Evolutionary conservation across 2,329 filamentous ascomycete genomes (phyloP), one percentile per base, ranked within the genome.

Genomic region (Fusarium concolor): DNA sequence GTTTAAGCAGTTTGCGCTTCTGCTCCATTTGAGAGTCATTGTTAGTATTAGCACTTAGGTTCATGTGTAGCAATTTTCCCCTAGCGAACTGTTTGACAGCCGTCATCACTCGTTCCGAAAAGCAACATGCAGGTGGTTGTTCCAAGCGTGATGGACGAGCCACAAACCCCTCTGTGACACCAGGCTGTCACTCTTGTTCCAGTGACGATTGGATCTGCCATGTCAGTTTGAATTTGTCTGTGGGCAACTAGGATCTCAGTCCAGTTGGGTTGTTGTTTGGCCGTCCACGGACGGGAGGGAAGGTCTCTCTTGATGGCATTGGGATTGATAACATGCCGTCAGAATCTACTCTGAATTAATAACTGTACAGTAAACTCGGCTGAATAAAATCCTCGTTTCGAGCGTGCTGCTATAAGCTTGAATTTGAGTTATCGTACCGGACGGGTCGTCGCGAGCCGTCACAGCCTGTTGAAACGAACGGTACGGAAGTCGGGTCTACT

Each of bases 91-190:
- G 56, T 68, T 59, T 68, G 66, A 63, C 66, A 68, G 49, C 66
- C 66, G 66, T 53, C 45, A 67, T 67, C 62, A 67, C 62, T 68
- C 50, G 58, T 62, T 62, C 66, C 66, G 66, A 70, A 46, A 33
- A 54, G 66, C 66, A 68, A 70, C 66, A 62, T 68, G 65, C 54
- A 47, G 24, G 11, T 51, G 38, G 66, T 68, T 47, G 37, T 62
- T 70, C 65, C 52, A 45, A 51, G 57, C 52, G 41, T 70, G 66
- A 62, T 49, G 50, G 52, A 51, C 51, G 56, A 35, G 47, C 12
- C 66, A 68, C 66, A 67, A 63, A 37, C 61, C 52, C 52, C 18
- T 58, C 62, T 54, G 66, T 68, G 41, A 15, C 24, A 70, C 66
- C 66, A 49, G 56, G 46, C 42, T 53, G 62, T 49, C 66, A 66